Evolutionary conservation across 768 basidiomycete species (phyloP).

Genomic region (Boletellus sp.): DNA sequence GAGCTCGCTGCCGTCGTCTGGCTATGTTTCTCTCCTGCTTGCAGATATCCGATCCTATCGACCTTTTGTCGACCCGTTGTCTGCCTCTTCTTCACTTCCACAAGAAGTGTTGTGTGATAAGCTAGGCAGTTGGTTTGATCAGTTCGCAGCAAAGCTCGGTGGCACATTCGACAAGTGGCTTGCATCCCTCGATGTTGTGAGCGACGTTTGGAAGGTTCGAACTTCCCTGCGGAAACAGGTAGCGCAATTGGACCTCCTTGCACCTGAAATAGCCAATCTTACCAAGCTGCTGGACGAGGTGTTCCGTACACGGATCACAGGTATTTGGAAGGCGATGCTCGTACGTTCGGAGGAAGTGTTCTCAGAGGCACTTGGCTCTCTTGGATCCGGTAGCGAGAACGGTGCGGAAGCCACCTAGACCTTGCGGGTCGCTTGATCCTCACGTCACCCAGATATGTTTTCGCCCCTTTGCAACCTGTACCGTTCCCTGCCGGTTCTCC

Average conservation of each 20-base stretch:
- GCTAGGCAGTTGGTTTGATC: constrained; percentile 62
- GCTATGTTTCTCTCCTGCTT: constrained; percentile 78
- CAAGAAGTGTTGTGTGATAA: constrained; percentile 42
- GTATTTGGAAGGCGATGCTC: constrained; percentile 57
- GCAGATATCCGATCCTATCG: constrained; percentile 68
- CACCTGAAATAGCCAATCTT: constrained; percentile 45
- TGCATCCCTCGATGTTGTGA: constrained; percentile 50
- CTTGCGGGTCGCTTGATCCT: constrained; percentile 3
- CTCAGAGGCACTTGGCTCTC: constrained; percentile 35
- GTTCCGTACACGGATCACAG: constrained; percentile 49
- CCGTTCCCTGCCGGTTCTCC: constrained; percentile 46
- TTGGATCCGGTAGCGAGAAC: constrained; percentile 7
- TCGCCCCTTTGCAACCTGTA: constrained; percentile 58
- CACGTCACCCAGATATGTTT: constrained; percentile 37
- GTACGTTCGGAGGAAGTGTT: constrained; percentile 45
- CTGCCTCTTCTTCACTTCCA: constrained; percentile 51
- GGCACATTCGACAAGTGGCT: constrained; percentile 55
- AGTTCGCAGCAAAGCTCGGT: constrained; percentile 45
- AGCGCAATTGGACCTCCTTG: constrained; percentile 39
- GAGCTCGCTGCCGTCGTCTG: constrained; percentile 72
- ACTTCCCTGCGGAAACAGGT: constrained; percentile 48
- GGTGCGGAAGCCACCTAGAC: constrained; percentile 14
- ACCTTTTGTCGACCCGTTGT: constrained; percentile 75
- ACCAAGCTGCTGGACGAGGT: constrained; percentile 48
- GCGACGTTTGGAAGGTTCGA: constrained; percentile 72